These are phyloP conservation scores for Candida albicans DNA, from an alignment of 1,139 yeast species.

Conservation along the genomic window DNA sequence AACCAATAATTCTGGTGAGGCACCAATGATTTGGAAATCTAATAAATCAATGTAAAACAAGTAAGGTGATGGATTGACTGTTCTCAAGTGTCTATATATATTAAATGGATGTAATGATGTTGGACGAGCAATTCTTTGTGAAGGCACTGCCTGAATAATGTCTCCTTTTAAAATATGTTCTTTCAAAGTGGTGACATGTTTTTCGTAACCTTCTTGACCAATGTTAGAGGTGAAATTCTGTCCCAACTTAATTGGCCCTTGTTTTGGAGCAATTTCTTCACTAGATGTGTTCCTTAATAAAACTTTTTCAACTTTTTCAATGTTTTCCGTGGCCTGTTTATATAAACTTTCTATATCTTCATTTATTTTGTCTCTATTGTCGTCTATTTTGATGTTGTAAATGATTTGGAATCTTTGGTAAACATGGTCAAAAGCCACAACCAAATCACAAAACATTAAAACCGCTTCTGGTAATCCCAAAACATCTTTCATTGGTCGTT, in stretches of 20 bases:
- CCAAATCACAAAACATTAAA: constrained; percentile 85
- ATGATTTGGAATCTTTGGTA: constrained; percentile 90
- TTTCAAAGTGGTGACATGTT: constrained; percentile 71
- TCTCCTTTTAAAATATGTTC: constrained; percentile 87
- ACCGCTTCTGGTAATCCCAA: constrained; percentile 87
- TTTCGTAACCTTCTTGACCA: constrained; percentile 90
- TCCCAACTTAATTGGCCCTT: constrained; percentile 63
- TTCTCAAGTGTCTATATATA: constrained; percentile 88
- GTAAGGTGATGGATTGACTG: constrained; percentile 97
- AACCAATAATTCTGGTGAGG: constrained; percentile 92
- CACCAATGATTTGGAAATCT: constrained; percentile 94
- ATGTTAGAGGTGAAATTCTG: constrained; percentile 81
- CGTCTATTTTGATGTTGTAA: constrained; percentile 63
- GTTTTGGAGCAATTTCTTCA: constrained; percentile 49
- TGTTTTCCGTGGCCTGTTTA: constrained; percentile 53
- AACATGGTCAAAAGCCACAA: constrained; percentile 91
- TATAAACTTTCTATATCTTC: constrained; percentile 48
- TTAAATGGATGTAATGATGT: constrained; percentile 95
- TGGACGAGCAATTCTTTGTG: constrained; percentile 93
- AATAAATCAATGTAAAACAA: constrained; percentile 88
- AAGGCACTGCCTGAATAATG: constrained; percentile 96
- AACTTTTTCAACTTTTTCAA: constrained; percentile 54
- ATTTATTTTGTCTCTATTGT: constrained; percentile 38
- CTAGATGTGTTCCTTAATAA: constrained; percentile 41
- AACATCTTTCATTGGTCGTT: constrained; percentile 71